Evolutionary conservation across 495 filamentous ascomycete genomes (phyloP), one percentile per base, ranked within the genome.

Genomic region (Penicillium pulvis): DNA sequence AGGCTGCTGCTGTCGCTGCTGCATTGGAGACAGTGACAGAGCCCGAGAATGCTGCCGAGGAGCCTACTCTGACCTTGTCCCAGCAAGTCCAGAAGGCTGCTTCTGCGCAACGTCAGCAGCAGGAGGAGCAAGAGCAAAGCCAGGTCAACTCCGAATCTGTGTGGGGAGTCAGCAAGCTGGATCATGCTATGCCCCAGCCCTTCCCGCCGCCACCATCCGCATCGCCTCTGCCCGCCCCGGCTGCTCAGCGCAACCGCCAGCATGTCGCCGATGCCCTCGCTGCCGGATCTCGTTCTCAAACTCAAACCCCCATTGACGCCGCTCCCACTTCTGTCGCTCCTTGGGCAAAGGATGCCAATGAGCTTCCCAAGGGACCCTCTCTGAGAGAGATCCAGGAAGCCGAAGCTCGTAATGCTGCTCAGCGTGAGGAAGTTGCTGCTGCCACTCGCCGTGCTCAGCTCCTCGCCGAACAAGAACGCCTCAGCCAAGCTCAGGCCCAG

Each of bases 311-410:
- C 0, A 69, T 80, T 35, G 85, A 86, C 59, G 79, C 83, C 5
- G 81, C 81, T 0, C 72, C 79, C 36, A 79, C 90, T 4, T 88
- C 91, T 2, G 79, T 97, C 48, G 94, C 94, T 2, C 94, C 94
- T 1, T 98, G 94, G 94, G 94, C 94, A 6, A 93, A 92, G 70
- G 91, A 97, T 59, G 77, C 81, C 11, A 78, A 83, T 20, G 92
- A 92, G 66, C 72, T 85, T 19, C 85, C 90, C 30, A 97, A 91
- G 76, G 92, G 90, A 0, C 94, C 93, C 3, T 97, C 93, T 55
- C 80, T 98, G 55, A 97, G 91, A 75, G 93, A 98, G 66, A 98
- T 98, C 41, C 94, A 98, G 68, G 94, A 96, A 73, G 85, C 90
- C 24, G 94, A 98, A 72, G 93, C 94, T 36, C 88, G 88, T 64